Percentiles rank a stretch among this genome's conserved stretches.
Conservation (phyloP, 768 basidiomycete species). For the Hypsizygus marmoreus region DNA sequence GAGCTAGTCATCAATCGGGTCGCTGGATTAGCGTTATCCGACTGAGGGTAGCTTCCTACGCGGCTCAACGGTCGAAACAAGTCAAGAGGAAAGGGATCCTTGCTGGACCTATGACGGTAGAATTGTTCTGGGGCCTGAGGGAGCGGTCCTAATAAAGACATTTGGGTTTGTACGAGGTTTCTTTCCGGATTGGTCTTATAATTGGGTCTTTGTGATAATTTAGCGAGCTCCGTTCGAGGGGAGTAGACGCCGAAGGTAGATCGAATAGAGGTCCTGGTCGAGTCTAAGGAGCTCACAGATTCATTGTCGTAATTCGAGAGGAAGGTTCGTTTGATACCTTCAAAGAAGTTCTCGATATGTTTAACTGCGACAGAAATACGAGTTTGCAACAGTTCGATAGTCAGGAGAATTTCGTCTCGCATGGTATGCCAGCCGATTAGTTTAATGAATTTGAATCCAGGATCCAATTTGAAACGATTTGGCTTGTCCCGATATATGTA, state of each 20-base stretch:
- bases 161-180: neutral
- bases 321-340: neutral
- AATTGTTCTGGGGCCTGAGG: too few relatives aligned
- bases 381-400: neutral
- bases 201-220: neutral
- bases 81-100: too few relatives aligned
- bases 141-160: neutral
- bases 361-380: neutral
- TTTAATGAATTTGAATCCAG: neutral
- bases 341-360: neutral
- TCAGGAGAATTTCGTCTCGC: neutral
- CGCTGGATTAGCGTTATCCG: too few relatives aligned
- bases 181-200: neutral
- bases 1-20: too few relatives aligned
- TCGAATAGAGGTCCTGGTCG: constrained; percentile 6
- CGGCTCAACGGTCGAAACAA: too few relatives aligned
- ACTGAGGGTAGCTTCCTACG: too few relatives aligned
- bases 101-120: too few relatives aligned
- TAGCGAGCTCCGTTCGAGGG: neutral
- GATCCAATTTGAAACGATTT: neutral
- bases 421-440: neutral
- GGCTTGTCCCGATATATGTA: too few relatives aligned
- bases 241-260: neutral
- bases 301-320: constrained; percentile 5
- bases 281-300: constrained; percentile 11